These are phyloP conservation scores for Metschnikowia santaceciliae DNA, from an alignment of 805 yeast species.

Conservation along the genomic window DNA sequence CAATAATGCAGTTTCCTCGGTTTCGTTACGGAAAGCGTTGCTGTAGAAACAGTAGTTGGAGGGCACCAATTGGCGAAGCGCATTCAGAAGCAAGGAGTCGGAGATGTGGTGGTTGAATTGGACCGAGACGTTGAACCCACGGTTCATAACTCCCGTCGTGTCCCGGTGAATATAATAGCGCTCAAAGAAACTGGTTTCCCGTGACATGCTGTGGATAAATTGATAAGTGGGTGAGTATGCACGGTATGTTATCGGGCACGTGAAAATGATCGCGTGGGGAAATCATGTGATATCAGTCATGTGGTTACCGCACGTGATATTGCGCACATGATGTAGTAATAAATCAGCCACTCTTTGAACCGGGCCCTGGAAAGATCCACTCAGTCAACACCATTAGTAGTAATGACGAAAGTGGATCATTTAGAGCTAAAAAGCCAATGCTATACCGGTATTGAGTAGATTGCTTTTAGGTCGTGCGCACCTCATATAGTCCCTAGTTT, in stretches of 20 bases:
- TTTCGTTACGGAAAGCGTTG: constrained; percentile 9
- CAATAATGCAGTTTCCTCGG: not conserved
- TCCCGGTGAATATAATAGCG: constrained; percentile 14
- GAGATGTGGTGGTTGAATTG: constrained; percentile 3
- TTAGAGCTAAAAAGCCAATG: no score
- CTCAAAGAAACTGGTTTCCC: constrained; percentile 12
- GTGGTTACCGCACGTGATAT: no score
- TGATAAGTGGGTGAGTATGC: not conserved
- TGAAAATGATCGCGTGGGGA: not conserved
- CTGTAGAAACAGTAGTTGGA: constrained; percentile 7
- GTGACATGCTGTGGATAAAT: not conserved
- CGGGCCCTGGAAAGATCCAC: no score
- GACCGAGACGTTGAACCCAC: constrained; percentile 13
- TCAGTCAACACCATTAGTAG: no score
- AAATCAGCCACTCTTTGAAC: no score
- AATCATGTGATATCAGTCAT: no score
- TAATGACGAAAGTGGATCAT: no score
- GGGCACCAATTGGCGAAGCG: constrained; percentile 9
- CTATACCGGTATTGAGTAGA: no score
- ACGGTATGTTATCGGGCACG: no score
- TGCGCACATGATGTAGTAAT: no score
- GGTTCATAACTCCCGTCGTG: constrained; percentile 9
- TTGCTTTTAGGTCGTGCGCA: no score
- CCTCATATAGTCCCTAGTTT: no score
- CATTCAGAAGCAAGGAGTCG: constrained; percentile 10